phyloP scores from a whole-genome alignment of 179 eudicot genomes.

The Silene coronaria region DNA sequence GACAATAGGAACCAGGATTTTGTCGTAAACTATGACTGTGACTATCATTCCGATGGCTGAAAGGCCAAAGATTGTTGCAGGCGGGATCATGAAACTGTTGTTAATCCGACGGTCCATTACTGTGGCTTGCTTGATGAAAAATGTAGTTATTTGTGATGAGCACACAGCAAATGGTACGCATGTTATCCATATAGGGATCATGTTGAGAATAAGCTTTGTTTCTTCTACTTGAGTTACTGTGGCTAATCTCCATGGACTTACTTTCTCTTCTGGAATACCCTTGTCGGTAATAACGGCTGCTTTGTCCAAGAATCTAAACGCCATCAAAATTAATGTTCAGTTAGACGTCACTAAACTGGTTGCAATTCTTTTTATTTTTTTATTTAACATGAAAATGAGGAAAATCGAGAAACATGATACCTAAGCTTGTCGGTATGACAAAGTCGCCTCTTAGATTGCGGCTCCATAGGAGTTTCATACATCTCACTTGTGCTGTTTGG shows the following conservation, averaged over 20 bases:
- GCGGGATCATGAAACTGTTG: constrained; percentile 1
- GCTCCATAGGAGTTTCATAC: constrained; percentile 1
- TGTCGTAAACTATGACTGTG: constrained; percentile 2
- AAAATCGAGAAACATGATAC: not conserved
- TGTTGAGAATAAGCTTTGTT: constrained; percentile 14
- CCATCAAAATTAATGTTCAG: not conserved
- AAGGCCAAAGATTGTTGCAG: constrained; percentile 16
- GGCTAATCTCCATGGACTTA: constrained; percentile 11
- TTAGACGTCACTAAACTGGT: not conserved
- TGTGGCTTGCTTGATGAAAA: constrained; percentile 13
- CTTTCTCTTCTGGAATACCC: not conserved
- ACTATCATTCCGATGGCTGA: constrained; percentile 15
- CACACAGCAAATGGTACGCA: constrained; percentile 13
- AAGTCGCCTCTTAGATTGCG: constrained; percentile 1
- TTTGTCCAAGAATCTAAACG: constrained; percentile 12
- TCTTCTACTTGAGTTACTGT: constrained; percentile 16
- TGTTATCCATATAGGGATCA: constrained; percentile 14
- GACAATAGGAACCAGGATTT: constrained; percentile 4
- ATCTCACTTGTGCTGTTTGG: constrained; percentile 1
- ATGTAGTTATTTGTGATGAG: constrained; percentile 11
- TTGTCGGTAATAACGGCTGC: not conserved
- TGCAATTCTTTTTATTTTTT: not conserved
- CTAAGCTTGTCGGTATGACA: constrained; percentile 13
- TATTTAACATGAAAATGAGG: not conserved
- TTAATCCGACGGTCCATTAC: constrained; percentile 7